These are phyloP conservation scores for Xylariaceae sp. DNA, from an alignment of 2,329 filamentous ascomycete species.

Conservation along the genomic window DNA sequence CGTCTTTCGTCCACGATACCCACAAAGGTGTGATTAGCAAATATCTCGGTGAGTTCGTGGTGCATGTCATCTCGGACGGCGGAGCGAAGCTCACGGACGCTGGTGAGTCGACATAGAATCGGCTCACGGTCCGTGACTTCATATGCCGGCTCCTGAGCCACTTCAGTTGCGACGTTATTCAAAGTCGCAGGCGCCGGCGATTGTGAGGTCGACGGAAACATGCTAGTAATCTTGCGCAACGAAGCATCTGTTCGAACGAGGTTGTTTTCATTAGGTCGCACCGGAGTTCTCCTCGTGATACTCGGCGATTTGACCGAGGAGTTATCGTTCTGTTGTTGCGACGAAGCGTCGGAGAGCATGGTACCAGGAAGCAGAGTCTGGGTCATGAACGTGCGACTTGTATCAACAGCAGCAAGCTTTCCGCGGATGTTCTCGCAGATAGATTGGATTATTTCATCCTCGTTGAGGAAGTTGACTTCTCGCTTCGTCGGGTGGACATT, in stretches of 20 bases:
- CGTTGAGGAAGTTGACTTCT: slow-evolving; percentile 96
- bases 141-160: slow-evolving; percentile 55
- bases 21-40: slow-evolving; percentile 88
- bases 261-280: slow-evolving; percentile 78
- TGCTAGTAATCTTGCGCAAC: slow-evolving; percentile 92
- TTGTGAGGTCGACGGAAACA: slow-evolving; percentile 68
- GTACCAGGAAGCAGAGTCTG: slow-evolving; percentile 84
- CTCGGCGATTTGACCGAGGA: slow-evolving; percentile 38
- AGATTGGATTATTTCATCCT: slow-evolving; percentile 90
- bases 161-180: slow-evolving; percentile 27
- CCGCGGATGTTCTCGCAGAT: slow-evolving; percentile 80
- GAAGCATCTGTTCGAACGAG: slow-evolving; percentile 88
- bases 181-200: slow-evolving; percentile 37
- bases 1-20: slow-evolving; percentile 87
- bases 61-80: slow-evolving; percentile 82
- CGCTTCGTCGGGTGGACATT: slow-evolving; percentile 97
- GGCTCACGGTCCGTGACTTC: slow-evolving; percentile 70
- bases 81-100: slow-evolving; percentile 80
- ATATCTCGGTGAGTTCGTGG: slow-evolving; percentile 81
- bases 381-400: slow-evolving; percentile 90
- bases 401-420: slow-evolving; percentile 84
- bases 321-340: slow-evolving; percentile 34
- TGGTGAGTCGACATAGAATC: slow-evolving; percentile 74
- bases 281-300: slow-evolving; percentile 45
- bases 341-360: slow-evolving; percentile 34